These are phyloP conservation scores for Roridomyces roridus DNA, from an alignment of 768 basidiomycete genomes.

Conservation along the genomic window DNA sequence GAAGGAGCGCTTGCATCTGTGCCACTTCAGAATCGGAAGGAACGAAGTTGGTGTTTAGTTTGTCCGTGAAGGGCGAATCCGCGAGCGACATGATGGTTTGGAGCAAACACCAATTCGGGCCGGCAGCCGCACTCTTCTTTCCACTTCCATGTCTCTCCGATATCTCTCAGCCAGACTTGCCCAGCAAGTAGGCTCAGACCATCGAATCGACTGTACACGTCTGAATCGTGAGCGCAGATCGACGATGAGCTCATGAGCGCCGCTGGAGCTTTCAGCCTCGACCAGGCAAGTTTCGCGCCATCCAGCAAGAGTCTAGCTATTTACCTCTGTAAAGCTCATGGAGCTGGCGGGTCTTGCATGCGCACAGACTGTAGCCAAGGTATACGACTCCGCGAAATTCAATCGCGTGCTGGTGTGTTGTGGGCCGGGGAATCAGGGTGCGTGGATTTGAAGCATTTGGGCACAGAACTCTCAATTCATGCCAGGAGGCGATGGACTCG, in stretches of 20 bases:
- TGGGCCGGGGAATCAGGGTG: conserved; percentile 95
- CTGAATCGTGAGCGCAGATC: conserved; percentile 56
- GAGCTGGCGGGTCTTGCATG: conserved; percentile 95
- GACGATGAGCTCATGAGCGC: conserved; percentile 93
- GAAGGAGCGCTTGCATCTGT: not conserved
- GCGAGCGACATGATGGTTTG: too few relatives aligned
- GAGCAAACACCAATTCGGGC: too few relatives aligned
- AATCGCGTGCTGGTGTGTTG: conserved; percentile 91
- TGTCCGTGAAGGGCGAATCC: not conserved
- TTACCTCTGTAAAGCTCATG: conserved; percentile 70
- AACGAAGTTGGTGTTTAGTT: conserved; percentile 1
- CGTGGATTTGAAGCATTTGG: too few relatives aligned
- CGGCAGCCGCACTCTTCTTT: too few relatives aligned
- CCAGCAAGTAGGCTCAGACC: conserved; percentile 73
- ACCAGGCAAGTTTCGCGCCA: conserved; percentile 71
- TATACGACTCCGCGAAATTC: conserved; percentile 72
- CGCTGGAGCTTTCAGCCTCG: conserved; percentile 91
- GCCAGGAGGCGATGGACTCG: conserved; percentile 93
- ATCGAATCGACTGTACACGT: not conserved
- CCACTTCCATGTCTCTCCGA: conserved; percentile 59
- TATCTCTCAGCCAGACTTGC: conserved; percentile 77
- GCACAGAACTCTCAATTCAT: not conserved
- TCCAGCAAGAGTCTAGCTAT: not conserved
- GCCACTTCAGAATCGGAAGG: conserved; percentile 3
- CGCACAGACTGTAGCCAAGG: conserved; percentile 84